Evolutionary conservation across 345 rosid species (phyloP).

Genomic region (Ceriops tagal): DNA sequence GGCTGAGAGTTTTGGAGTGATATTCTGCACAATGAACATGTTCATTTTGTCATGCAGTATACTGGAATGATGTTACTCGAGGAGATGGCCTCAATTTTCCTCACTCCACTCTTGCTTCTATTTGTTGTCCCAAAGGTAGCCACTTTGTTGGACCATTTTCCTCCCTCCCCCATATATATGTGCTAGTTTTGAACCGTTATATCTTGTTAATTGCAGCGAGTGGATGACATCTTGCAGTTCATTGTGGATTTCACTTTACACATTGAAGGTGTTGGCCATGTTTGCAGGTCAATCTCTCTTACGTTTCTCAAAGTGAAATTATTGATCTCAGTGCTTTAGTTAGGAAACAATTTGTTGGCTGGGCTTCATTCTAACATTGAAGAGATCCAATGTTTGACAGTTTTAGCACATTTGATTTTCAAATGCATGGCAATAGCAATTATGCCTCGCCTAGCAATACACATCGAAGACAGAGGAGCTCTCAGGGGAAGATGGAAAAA

Average conservation of each 20-base stretch:
- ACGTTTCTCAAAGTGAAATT: background rate
- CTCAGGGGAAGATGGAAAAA: slow-evolving; percentile 98
- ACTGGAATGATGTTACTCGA: slow-evolving; percentile 96
- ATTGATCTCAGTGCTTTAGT: background rate
- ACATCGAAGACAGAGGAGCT: slow-evolving; percentile 59
- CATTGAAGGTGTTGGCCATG: slow-evolving; percentile 95
- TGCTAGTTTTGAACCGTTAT: slow-evolving; percentile 16
- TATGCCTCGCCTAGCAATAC: slow-evolving; percentile 72
- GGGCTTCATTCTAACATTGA: background rate
- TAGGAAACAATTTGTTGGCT: background rate
- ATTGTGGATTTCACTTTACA: slow-evolving; percentile 74
- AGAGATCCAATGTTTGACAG: slow-evolving; percentile 37
- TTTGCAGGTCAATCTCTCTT: slow-evolving; percentile 64
- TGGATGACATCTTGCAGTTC: slow-evolving; percentile 91
- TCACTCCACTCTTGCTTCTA: slow-evolving; percentile 84
- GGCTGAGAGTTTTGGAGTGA: slow-evolving; percentile 4
- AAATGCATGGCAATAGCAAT: slow-evolving; percentile 77
- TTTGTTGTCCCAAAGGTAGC: slow-evolving; percentile 84
- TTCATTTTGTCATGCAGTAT: slow-evolving; percentile 49
- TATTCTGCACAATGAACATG: slow-evolving; percentile 1
- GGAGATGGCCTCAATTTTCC: slow-evolving; percentile 96
- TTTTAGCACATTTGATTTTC: slow-evolving; percentile 80
- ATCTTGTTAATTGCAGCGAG: slow-evolving; percentile 55
- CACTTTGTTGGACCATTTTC: slow-evolving; percentile 11
- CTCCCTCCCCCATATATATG: background rate